These are phyloP conservation scores for Geosmithia flava DNA, from an alignment of 2,329 filamentous ascomycete genomes.

Conservation along the genomic window DNA sequence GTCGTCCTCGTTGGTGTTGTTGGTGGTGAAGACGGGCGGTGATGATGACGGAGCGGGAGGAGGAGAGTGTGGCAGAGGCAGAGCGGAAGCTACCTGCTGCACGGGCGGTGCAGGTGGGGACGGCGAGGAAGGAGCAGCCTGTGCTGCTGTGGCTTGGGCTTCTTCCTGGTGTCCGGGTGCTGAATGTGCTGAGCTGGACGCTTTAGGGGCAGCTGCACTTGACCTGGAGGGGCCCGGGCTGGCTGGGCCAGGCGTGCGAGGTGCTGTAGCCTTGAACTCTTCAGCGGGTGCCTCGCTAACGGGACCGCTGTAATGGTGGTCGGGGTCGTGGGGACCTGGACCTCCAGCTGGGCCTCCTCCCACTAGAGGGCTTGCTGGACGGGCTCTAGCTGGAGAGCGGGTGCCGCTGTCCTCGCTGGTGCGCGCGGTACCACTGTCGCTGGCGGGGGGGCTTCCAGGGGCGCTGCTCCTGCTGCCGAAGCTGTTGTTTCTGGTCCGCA, in stretches of 20 bases:
- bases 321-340: not conserved
- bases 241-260: too few species aligned
- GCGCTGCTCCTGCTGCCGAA: slow-evolving; percentile 8
- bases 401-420: too few species aligned
- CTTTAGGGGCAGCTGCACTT: slow-evolving; percentile 12
- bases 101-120: slow-evolving; percentile 9
- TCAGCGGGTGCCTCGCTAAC: not conserved
- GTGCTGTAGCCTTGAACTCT: not conserved
- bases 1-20: slow-evolving; percentile 16
- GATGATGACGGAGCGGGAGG: not conserved
- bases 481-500: slow-evolving; percentile 21
- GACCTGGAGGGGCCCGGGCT: too few species aligned
- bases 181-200: not conserved
- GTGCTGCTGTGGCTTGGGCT: too few species aligned
- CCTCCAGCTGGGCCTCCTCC: too few species aligned
- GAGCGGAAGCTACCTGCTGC: slow-evolving; percentile 20
- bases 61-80: slow-evolving; percentile 27
- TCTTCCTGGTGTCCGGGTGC: not conserved
- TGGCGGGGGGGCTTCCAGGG: slow-evolving; percentile 9
- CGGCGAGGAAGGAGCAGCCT: slow-evolving; percentile 7
- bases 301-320: not conserved
- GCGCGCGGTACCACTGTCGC: too few species aligned
- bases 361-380: too few species aligned
- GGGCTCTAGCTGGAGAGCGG: too few species aligned
- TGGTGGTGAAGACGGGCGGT: slow-evolving; percentile 9